Evolutionary conservation across 305 asterid genomes (phyloP), one percentile per base, ranked within the genome.

Genomic region (Coffea humblotiana): DNA sequence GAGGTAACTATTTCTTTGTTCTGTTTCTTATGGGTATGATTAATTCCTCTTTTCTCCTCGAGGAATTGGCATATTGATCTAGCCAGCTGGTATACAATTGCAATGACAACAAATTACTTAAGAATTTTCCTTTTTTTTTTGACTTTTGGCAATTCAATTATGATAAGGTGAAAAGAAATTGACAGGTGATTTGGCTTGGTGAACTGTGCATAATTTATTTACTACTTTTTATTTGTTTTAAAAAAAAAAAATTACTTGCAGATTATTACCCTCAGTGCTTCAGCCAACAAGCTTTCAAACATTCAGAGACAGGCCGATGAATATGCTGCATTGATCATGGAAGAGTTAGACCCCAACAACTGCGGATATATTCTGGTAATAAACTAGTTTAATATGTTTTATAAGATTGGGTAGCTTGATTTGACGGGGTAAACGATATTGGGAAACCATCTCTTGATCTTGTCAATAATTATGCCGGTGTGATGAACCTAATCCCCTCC

Each of bases 241-340:
- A 0, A 1, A 0, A 15, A 15, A 64, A 51, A 72, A 35, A 35
- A 32, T 84, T 9, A 11, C 18, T 13, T 73, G 84, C 94, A 96
- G 99, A 96, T 96, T 81, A 96, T 96, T 52, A 85, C 89, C 54
- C 79, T 94, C 19, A 96, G 99, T 79, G 99, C 99, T 61, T 94
- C 98, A 2, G 98, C 99, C 51, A 96, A 96, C 90, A 92, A 90
- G 90, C 88, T 96, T 78, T 89, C 98, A n/a, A 96, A 87, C 75
- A 96, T 96, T 71, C 97, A 96, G 85, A 91, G 88, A 84, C 99
- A 94, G 86, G 94, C 99, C 14, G 97, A 96, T 63, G 99, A 96
- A 88, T 96, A 94, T 60, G 99, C 99, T 58, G 92, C 96, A 49
- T 74, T 96, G 76, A 96, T 96, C 85, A 94, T 96, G 98, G 99